Evolutionary conservation across 345 rosid species (phyloP), one percentile per base, ranked within the genome.

Genomic region (Anastatica hierochuntica): DNA sequence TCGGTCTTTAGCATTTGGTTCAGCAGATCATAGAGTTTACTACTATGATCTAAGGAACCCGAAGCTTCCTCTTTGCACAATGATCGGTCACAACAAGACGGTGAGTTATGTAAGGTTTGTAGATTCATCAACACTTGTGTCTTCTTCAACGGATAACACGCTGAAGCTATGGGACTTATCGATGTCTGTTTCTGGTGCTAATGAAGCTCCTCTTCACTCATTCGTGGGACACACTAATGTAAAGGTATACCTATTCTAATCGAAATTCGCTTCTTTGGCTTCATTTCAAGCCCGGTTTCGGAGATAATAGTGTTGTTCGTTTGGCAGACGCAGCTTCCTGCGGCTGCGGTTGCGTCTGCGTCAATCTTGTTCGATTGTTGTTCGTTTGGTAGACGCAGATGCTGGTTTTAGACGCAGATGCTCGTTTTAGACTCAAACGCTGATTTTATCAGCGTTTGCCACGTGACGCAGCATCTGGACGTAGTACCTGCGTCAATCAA

Each of bases 121-220:
- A 30, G 94, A 92, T 63, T 18, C 82, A 7, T 69, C 74, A 3
- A 81, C 75, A 33, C 77, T 92, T 40, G 96, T 88, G 56, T 92
- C 97, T 39, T 80, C 95, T 14, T 92, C 97, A 47, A 92, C 94
- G 20, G 98, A 92, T 62, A 92, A 92, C 75, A 81, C 97, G 1
- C 43, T 92, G 64, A 92, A 88, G 90, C 95, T 92, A 17, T 92
- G 98, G 97, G 97, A 88, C 59, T 76, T 92, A 72, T 85, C 98
- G 21, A 53, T 46, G 63, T 62, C 82, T 74, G 52, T 83, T 13
- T 81, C 97, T 55, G 85, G 79, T 35, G 62, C 79, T 65, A 79
- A 74, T 35, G 84, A 90, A 65, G 54, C 82, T 20, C 94, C 98
- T 20, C 73, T 83, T 70, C 96, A 81, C 49, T 81, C 96, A 45